Base-by-base conservation (phyloP, 495 filamentous ascomycete species). In the Penicillium angulare region DNA sequence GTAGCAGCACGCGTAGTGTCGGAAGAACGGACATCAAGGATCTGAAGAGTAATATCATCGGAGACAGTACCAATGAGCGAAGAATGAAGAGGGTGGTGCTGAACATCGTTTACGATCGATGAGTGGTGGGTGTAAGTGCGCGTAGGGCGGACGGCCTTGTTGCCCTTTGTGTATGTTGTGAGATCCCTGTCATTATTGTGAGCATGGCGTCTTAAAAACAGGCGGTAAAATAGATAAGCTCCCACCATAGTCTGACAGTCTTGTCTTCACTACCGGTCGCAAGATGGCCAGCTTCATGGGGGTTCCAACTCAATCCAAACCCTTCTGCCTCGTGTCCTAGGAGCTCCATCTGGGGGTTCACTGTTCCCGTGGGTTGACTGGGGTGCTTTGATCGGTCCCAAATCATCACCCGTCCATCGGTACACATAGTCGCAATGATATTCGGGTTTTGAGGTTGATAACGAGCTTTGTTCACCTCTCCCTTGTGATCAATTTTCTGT, bases 381-480 rank as follows among this genome's bases (percentile, higher is more conserved):
- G 79, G 86, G 60, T 97, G 95, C 78, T 97, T 97, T 42, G 95
- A 95, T 51, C 90, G 84, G 71, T 99, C 95, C 71, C 91, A 99
- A 52, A 99, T 84, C 71, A 96, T 80, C 22, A 96, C 87, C 55
- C 82, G 84, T 33, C 88, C 88, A 67, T 97, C 90, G 9, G 86
- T 83, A 22, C 89, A 89, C 79, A 97, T 87, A 1, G 95, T 96
- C 15, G 93, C 95, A 56, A 99, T 96, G 45, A 99, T 83, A 58
- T 99, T 88, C 7, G 93, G 93, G 56, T 99, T 99, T 67, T 97
- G 92, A 12, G 93, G 95, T 69, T 95, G 90, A 67, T 97, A 97
- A 50, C 95, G 84, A 1, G 95, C 95, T 69, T 97, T 99, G 77
- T 99, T 99, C 60, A 99, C 90, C 65, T 99, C 95, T 26, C 88